These are phyloP conservation scores for Auxenochlorella pyrenoidosa DNA, from an alignment of 139 green algal species.

Conservation along the genomic window DNA sequence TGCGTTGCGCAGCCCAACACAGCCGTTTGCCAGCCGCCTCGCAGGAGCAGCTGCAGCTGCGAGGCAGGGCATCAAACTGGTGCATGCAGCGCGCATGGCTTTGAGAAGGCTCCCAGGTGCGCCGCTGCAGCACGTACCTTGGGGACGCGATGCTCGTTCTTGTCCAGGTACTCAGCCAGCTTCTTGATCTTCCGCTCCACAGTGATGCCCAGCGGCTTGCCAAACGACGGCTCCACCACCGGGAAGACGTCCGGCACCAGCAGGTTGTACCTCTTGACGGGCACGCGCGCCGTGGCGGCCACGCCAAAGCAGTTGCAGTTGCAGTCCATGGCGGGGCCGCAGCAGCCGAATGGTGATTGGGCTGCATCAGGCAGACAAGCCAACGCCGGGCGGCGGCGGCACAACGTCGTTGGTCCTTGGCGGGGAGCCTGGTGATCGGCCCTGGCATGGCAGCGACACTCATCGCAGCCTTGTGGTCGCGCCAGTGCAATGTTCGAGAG, in stretches of 20 bases:
- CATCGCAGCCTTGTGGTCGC: too few species aligned
- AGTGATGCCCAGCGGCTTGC: conserved; percentile 30
- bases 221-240: conserved; percentile 41
- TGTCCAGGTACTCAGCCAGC: conserved; percentile 63
- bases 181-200: conserved; percentile 62
- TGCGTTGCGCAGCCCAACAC: too few species aligned
- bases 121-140: conserved; percentile 51
- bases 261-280: conserved; percentile 71
- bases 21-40: too few species aligned
- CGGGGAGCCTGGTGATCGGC: background rate
- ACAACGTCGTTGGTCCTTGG: too few species aligned
- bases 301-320: conserved; percentile 69
- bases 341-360: background rate
- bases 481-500: too few species aligned
- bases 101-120: too few species aligned
- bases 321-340: conserved; percentile 32
- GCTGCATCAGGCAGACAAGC: too few species aligned
- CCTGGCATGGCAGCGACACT: too few species aligned
- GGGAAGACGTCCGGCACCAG: conserved; percentile 71
- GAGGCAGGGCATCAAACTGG: too few species aligned
- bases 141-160: conserved; percentile 57
- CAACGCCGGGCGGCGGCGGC: too few species aligned
- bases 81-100: too few species aligned
- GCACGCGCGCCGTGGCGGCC: conserved; percentile 47
- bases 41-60: too few species aligned